Base-by-base conservation (phyloP, 495 filamentous ascomycete species). In the Penicillium subrubescens region DNA sequence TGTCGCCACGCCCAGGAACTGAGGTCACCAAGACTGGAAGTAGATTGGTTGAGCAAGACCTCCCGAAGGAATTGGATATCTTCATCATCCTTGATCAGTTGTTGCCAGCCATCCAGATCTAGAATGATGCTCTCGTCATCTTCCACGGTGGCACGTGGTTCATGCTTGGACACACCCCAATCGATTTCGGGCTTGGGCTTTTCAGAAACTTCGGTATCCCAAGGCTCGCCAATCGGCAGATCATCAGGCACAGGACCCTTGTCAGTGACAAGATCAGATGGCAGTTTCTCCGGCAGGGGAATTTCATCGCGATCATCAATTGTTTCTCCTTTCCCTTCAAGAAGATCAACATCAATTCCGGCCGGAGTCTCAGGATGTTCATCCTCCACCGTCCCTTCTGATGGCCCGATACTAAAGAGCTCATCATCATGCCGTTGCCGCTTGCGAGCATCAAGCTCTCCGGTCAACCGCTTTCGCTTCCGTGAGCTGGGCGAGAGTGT, bases 1-100 rank as follows among this genome's bases (percentile, higher is more conserved):
- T 97, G 90, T 65, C 87, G 92, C 90, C 92, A 97, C 7, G 93
- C 83, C 94, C 94, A 99, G 41, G 88, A 81, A 54, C 86, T 81
- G 7, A 89, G 81, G 67, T 92, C 87, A 10, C 86, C 86, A 59
- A 96, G 68, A 31, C 82, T 81, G 37, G 83, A 84, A 35, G 77
- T 63, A 23, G 78, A 35, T 66, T 81, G 75, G 33, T 82, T 76
- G 0, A 70, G 67, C 33, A 92, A 70, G 5, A 84, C 78, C 29
- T 83, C 67, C 55, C 77, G 81, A 33, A 90, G 78, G 60, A 85
- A 85, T 15, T 77, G 81, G 53, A 92, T 80, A 67, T 91, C 93
- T 80, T 93, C 94, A 11, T 90, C 87, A 61, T 97, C 91, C 70
- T 91, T 96, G 63, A 90, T 75, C 29, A 90, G 58, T 63, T 90